Evolutionary conservation across 2,329 filamentous ascomycete species (phyloP), one percentile per base, ranked within the genome.

Genomic region (Venturia oleaginea): DNA sequence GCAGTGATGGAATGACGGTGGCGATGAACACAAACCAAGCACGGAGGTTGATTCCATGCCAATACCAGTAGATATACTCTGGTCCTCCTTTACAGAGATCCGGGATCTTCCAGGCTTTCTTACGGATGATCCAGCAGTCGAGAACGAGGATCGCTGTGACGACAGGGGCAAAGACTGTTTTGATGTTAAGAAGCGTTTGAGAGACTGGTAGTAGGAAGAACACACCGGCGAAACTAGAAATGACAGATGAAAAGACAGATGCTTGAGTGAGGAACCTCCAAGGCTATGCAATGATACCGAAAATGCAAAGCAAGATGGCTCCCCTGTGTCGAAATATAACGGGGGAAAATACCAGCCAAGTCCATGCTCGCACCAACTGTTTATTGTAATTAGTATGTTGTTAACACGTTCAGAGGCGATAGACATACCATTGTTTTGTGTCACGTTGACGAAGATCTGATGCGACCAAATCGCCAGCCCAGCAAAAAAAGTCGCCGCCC

Each of bases 221-320:
- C 55, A 3, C 38, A 59, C 55, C 55, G 19, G 55, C 55, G 30
- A 59, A 59, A 59, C 55, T 59, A 3, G 55, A 59, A 27, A 59
- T 59, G 55, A 59, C 55, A 27, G 55, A 59, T 10, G 38, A 22
- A 30, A 59, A 59, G 19, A 59, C 17, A 1, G 55, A n/a, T 10
- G 55, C 55, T 27, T 59, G 55, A 22, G 55, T 59, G 30, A 59
- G 38, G 55, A 13, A 59, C 37, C 55, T 59, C 55, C 55, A 59
- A 13, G 55, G 55, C 15, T 59, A 30, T 10, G 30, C 55, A 15
- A 59, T 59, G 55, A 59, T 38, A 15, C 55, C 55, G 37, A 40
- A 37, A 22, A 59, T 37, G 10, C 32, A 37, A 3, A 59, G 55
- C 32, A 59, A 30, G 30, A 59, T 59, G 22, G 55, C 55, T 11